These are phyloP conservation scores for Podaxis sp. DNA, from an alignment of 768 basidiomycete species.

Conservation along the genomic window DNA sequence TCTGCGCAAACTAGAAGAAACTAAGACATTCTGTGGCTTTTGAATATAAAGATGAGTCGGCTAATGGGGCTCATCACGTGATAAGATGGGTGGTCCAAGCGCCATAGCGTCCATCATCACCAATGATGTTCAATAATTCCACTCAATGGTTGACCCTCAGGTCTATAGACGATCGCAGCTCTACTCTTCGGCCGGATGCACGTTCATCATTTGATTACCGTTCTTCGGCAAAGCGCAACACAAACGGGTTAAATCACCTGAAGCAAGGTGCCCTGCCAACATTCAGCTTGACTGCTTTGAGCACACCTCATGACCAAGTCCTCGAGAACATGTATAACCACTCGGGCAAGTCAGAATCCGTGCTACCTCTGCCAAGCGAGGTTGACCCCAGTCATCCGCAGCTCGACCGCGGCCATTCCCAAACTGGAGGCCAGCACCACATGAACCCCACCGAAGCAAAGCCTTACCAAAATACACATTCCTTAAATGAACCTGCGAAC, in stretches of 20 bases:
- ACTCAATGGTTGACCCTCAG: neutral
- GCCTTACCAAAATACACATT: neutral
- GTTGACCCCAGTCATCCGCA: neutral
- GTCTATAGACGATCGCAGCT: slow-evolving; percentile 3
- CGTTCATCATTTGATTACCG: slow-evolving; percentile 2
- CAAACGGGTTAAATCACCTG: neutral
- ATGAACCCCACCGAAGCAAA: neutral
- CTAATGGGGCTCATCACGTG: too few species aligned
- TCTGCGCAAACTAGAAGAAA: too few species aligned
- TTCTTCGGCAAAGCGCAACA: slow-evolving; percentile 3
- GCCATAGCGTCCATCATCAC: neutral
- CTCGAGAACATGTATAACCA: slow-evolving; percentile 11
- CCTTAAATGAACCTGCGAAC: slow-evolving; percentile 9
- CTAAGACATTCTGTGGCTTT: too few species aligned
- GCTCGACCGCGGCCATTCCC: neutral
- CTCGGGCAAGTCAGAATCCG: slow-evolving; percentile 5
- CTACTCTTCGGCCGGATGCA: slow-evolving; percentile 5
- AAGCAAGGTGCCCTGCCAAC: slow-evolving; percentile 6
- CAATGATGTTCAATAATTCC: neutral
- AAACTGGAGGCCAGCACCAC: slow-evolving; percentile 1
- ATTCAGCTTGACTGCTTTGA: slow-evolving; percentile 7
- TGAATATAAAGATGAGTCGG: too few species aligned
- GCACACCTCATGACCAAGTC: slow-evolving; percentile 12
- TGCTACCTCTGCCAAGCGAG: slow-evolving; percentile 2
- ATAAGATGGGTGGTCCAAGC: too few species aligned